Evolutionary conservation across 148 eudicot species (phyloP).

Genomic region (Silene uniflora): DNA sequence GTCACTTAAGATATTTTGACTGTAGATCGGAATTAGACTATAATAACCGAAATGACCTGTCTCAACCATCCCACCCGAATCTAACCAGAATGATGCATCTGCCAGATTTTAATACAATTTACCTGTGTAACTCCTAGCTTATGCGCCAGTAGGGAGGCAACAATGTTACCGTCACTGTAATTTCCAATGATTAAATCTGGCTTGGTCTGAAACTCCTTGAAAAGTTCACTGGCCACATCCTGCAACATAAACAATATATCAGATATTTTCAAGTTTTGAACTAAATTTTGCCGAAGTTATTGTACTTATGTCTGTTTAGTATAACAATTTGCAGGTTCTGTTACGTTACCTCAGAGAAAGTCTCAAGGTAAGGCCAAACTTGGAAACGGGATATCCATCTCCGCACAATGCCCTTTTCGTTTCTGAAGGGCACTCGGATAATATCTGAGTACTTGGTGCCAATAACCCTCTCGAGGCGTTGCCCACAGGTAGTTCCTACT

Average conservation of each 20-base stretch:
- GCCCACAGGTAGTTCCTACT: conserved; percentile 88
- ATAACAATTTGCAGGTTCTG: neutral
- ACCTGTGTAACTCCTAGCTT: conserved; percentile 92
- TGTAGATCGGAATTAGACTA: too few species aligned
- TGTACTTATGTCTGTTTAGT: too few species aligned
- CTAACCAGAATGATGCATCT: too few species aligned
- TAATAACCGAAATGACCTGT: too few species aligned
- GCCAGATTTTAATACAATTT: too few species aligned
- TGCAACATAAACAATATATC: conserved; percentile 14
- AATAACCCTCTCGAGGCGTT: conserved; percentile 82
- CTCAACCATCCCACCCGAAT: too few species aligned
- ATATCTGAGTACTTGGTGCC: conserved; percentile 82
- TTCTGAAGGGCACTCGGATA: conserved; percentile 91
- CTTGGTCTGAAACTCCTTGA: conserved; percentile 72
- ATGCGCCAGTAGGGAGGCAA: conserved; percentile 86
- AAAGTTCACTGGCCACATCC: conserved; percentile 84
- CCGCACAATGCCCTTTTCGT: conserved; percentile 79
- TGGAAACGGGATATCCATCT: conserved; percentile 96
- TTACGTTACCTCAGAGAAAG: conserved; percentile 73
- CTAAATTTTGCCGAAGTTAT: neutral
- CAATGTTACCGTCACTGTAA: conserved; percentile 95
- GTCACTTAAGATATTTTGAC: neutral
- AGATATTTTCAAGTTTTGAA: neutral
- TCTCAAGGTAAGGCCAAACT: conserved; percentile 98
- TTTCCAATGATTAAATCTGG: conserved; percentile 92